Base-by-base conservation (phyloP, 1,284 basidiomycete species). In the Ceratobasidium sp. region DNA sequence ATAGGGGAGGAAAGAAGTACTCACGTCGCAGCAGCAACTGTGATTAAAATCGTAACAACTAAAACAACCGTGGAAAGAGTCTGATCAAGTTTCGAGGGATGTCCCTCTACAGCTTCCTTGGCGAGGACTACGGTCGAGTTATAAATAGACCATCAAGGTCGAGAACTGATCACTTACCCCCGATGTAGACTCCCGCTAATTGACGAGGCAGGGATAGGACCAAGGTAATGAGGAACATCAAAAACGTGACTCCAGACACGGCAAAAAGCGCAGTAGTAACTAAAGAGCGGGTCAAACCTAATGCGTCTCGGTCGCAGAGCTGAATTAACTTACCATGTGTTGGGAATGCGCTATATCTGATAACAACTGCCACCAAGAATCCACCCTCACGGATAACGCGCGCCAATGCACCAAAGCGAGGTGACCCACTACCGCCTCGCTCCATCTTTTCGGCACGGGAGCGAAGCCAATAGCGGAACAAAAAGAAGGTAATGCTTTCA, bases 351-450 rank as follows among this genome's bases (percentile, higher is more conserved):
- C 73, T 77, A 15, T 33, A 77, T 23, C 63, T 53, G 4, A 77
- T 23, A 33, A 77, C 64, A 3, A 77, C 15, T 6, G 73, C 63
- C 15, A 67, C 73, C 53, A 63, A 58, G 26, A 77, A 77, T 15
- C 73, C 73, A 18, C 73, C 73, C 40, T 77, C 73, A 23, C 73
- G 73, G 23, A 77, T 77, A 18, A 77, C 73, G 5, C 73, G 73
- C 6, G 73, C 73, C 10, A 77, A 63, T 0, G 73, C 73, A 26
- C 61, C 63, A 28, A 49, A 68, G n/a, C 63, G 73, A 66, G 51
- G 53, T 7, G 63, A 56, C 9, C 73, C 73, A 49, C 63, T 23
- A 6, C 46, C 61, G 20, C 51, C 73, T 5, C 46, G 46, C 51
- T 76, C 73, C 33, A 76, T 46, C 18, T 76, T 76, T 13, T 76